Evolutionary conservation across 1,284 basidiomycete genomes (phyloP), one percentile per base, ranked within the genome.

Genomic region (Fistulinella cinereoalba): DNA sequence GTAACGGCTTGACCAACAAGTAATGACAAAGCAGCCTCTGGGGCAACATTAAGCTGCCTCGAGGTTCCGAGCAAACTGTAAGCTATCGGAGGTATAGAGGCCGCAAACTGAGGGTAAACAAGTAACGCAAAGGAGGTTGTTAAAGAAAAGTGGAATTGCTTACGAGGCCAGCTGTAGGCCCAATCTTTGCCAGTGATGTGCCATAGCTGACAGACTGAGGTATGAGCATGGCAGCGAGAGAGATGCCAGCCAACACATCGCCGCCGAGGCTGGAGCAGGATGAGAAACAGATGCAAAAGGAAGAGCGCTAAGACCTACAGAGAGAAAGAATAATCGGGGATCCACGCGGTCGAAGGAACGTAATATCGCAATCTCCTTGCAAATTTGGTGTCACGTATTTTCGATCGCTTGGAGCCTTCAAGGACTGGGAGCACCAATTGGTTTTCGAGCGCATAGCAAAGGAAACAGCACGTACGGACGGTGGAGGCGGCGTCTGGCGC

Each of bases 201-300:
- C 92, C 92, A 63, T 97, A 97, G 57, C 89, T 92, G 68, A 97
- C 89, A 2, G 88, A 91, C 65, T 93, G 91, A 4, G 94, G 94
- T 54, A 97, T 90, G 39, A 97, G 76, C 71, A 97, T 84, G 50
- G 87, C 91, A 8, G 93, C 89, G 7, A 96, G 83, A 0, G 93
- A 94, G 15, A 94, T 60, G 4, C 92, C 94, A 12, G 91, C 90
- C 0, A 92, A 73, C 8, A 91, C 57, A 66, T 97, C 93, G 11
- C 92, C 91, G 8, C 79, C 77, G 24, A 95, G 74, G 38, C 88
- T 92, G 57, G 18, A 40, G 39, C 39, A 38, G 39, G 38, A 44
- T 57, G 48, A 60, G 48, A 44, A 6, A 36, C 7, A 3, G 28
- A 43, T 33, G n/a, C 9, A 28, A 13, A 44, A 31, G 16, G n/a